phyloP scores from a whole-genome alignment of 495 filamentous ascomycete species.

The Penicillium manginii region DNA sequence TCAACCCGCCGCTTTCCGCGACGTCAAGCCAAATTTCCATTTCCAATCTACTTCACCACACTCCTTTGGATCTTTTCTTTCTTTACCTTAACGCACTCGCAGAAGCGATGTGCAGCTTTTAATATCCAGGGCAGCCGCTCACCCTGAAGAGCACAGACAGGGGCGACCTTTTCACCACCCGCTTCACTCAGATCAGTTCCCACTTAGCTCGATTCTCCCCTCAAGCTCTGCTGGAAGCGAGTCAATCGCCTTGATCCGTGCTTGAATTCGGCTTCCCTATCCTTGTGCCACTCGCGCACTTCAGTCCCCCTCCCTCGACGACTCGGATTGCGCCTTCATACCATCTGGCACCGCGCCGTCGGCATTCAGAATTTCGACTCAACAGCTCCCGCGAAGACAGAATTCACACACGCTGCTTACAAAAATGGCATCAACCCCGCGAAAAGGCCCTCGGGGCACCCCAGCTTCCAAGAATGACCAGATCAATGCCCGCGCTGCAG shows the following conservation, averaged over 20 bases:
- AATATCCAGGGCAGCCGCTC: slow-evolving; percentile 33
- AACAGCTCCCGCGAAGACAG: too few relatives aligned
- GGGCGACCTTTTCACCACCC: slow-evolving; percentile 15
- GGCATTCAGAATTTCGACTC: too few relatives aligned
- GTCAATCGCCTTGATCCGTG: slow-evolving; percentile 22
- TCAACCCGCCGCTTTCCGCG: slow-evolving; percentile 44
- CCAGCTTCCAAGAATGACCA: neutral
- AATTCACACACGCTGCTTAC: too few relatives aligned
- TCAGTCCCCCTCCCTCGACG: neutral
- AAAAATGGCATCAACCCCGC: neutral
- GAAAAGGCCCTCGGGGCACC: neutral
- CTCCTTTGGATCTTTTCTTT: slow-evolving; percentile 11
- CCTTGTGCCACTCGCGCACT: neutral
- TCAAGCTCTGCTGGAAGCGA: slow-evolving; percentile 15
- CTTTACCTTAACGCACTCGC: neutral
- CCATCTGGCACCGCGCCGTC: too few relatives aligned
- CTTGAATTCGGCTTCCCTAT: slow-evolving; percentile 32
- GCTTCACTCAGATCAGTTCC: slow-evolving; percentile 7
- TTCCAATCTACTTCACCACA: slow-evolving; percentile 11
- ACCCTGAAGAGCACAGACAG: slow-evolving; percentile 32
- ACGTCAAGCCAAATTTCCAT: slow-evolving; percentile 32
- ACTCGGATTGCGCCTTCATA: neutral
- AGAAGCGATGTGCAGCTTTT: slow-evolving; percentile 33
- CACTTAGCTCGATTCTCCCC: slow-evolving; percentile 5
- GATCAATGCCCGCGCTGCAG: neutral